These are phyloP conservation scores for Phlebiopsis flavidoalba DNA, from an alignment of 768 basidiomycete genomes.

Conservation along the genomic window DNA sequence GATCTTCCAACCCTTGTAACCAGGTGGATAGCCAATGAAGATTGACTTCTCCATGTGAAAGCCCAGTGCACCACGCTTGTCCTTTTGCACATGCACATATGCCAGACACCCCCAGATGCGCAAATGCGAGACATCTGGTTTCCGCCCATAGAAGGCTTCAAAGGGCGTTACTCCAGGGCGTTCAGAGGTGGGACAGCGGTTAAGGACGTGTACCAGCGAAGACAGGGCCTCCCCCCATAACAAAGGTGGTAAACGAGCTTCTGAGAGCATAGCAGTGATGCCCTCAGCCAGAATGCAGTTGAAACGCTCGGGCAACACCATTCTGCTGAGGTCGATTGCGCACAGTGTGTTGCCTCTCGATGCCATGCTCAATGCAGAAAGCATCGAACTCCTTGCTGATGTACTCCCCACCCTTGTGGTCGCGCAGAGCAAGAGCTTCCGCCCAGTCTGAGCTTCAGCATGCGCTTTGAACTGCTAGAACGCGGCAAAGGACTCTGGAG, in stretches of 20 bases:
- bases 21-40: slow-evolving; percentile 18
- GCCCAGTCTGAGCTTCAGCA: slow-evolving; percentile 22
- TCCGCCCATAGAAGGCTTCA: too few species aligned
- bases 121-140: too few species aligned
- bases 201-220: too few species aligned
- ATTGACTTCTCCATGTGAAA: slow-evolving; percentile 12
- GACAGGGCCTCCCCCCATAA: slow-evolving; percentile 14
- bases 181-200: too few species aligned
- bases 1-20: background rate
- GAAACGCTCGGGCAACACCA: slow-evolving; percentile 13
- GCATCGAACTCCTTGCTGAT: too few species aligned
- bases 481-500: slow-evolving; percentile 19
- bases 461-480: slow-evolving; percentile 25
- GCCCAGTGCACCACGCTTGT: background rate
- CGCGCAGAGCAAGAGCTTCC: slow-evolving; percentile 13
- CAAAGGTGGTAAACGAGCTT: slow-evolving; percentile 19
- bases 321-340: too few species aligned
- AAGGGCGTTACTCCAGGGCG: too few species aligned
- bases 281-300: slow-evolving; percentile 40
- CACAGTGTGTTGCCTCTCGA: too few species aligned
- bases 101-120: too few species aligned
- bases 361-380: slow-evolving; percentile 15
- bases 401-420: too few species aligned
- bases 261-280: too few species aligned
- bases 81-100: too few species aligned